Percentiles rank a stretch among this genome's conserved stretches.
phyloP scores from a whole-genome alignment of 2,329 filamentous ascomycete genomes.

The Fusarium subglutinans region DNA sequence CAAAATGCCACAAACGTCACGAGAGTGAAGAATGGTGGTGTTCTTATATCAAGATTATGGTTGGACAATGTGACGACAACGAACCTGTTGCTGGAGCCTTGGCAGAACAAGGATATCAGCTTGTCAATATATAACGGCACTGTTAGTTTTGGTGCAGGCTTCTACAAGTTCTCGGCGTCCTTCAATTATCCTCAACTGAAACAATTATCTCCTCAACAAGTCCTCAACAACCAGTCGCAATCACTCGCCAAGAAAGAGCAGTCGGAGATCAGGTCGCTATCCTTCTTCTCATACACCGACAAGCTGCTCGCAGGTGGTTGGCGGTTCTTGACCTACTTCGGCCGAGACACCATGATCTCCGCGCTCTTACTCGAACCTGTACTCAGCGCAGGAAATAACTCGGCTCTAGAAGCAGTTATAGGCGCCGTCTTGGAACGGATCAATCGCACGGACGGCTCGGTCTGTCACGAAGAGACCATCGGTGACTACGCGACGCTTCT shows the following conservation, averaged over 20 bases:
- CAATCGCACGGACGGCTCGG: constrained; percentile 66
- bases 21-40: constrained; percentile 52
- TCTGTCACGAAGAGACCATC: constrained; percentile 72
- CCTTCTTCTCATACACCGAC: constrained; percentile 70
- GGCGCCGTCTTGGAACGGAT: constrained; percentile 68
- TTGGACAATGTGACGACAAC: constrained; percentile 69
- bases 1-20: constrained; percentile 62
- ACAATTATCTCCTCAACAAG: constrained; percentile 59
- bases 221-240: constrained; percentile 59
- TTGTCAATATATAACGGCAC: constrained; percentile 51
- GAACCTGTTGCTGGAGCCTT: constrained; percentile 58
- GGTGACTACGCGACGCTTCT: constrained; percentile 71
- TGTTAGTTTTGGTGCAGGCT: constrained; percentile 60
- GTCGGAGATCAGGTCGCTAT: constrained; percentile 47
- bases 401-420: constrained; percentile 69
- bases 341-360: constrained; percentile 71
- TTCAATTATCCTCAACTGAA: constrained; percentile 70
- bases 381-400: constrained; percentile 62
- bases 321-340: constrained; percentile 74
- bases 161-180: constrained; percentile 66
- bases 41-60: constrained; percentile 64
- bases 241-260: constrained; percentile 52
- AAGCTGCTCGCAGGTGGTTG: constrained; percentile 72
- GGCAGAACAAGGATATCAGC: constrained; percentile 32
- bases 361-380: constrained; percentile 66